phyloP scores from a whole-genome alignment of 176 grass and related monocot genomes.

The Eragrostis curvula region DNA sequence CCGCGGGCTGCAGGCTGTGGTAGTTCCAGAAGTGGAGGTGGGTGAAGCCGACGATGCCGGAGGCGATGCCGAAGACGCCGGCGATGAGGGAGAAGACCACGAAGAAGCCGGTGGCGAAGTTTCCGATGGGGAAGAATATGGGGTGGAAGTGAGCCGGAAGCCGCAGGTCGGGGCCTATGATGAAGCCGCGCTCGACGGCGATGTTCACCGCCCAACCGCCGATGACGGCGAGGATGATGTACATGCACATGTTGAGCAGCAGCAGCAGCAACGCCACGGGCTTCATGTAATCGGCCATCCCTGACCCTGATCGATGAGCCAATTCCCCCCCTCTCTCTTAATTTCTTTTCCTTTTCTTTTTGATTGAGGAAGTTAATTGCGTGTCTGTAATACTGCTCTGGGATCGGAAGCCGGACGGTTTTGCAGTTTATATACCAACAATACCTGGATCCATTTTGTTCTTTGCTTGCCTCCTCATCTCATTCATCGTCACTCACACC shows the following conservation, averaged over 20 bases:
- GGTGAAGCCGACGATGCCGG: slow-evolving; percentile 58
- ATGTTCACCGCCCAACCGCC: slow-evolving; percentile 83
- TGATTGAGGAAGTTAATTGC: too few relatives aligned
- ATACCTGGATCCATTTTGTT: slow-evolving; percentile 37
- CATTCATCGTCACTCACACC: background rate
- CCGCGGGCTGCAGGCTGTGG: slow-evolving; percentile 65
- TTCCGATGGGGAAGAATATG: slow-evolving; percentile 89
- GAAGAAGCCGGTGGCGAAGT: slow-evolving; percentile 92
- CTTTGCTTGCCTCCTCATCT: slow-evolving; percentile 65
- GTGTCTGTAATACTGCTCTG: too few relatives aligned
- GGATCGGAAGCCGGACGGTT: too few relatives aligned
- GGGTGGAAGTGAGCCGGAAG: slow-evolving; percentile 88
- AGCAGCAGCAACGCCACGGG: slow-evolving; percentile 65
- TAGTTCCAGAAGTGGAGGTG: slow-evolving; percentile 75
- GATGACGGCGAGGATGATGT: slow-evolving; percentile 64
- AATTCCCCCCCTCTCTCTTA: too few relatives aligned
- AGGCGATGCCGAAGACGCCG: slow-evolving; percentile 64
- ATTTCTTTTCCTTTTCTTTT: too few relatives aligned
- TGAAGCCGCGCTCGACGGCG: slow-evolving; percentile 76
- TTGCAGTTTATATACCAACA: slow-evolving; percentile 34
- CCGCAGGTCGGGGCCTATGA: slow-evolving; percentile 66
- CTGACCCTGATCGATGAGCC: too few relatives aligned
- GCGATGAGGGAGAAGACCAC: slow-evolving; percentile 80
- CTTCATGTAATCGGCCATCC: slow-evolving; percentile 64
- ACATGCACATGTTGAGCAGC: slow-evolving; percentile 79